Base-by-base conservation (phyloP, 148 eudicot species). In the Bassia scoparia region DNA sequence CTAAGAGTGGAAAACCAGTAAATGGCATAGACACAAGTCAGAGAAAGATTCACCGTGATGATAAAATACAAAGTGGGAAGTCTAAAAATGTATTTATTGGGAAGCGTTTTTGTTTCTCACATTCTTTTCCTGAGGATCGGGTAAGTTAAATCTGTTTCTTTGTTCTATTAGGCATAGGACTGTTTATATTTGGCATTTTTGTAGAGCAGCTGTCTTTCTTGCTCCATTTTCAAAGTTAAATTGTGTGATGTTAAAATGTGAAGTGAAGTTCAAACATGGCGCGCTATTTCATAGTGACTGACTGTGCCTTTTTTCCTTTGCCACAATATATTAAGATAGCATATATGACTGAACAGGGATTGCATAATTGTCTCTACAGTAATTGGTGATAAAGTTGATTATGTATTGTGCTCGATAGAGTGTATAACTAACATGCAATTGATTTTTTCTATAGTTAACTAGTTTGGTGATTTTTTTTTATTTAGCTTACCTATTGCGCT, bases 111-210 rank as follows among this genome's bases (percentile, higher is more conserved):
- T 49, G 79, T 64, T 90, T 95, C 82, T 85, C 94, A 6, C 77
- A 70, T 54, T 78, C 84, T 56, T 95, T 92, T 78, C 96, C 99
- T 46, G 79, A 72, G 54, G 92, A 86, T 37, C 85, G 85, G 86
- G 99, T 89, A 81, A 81, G 85, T 76, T 84, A 16, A 49, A 43
- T 41, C 48, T 68, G 27, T 37, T 41, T 34, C 56, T 52, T 7
- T 38, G 41, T 33, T 29, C 27, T 31, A 7, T 18, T 67, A 29
- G 63, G 31, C 20, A 13, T 38, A n/a, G n/a, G n/a, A n/a, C n/a
- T 4, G 43, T 64, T 38, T 18, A 27, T n/a, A 3, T 29, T 55
- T 34, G 66, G 26, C 64, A 43, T 76, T 33, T n/a, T 43, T 59
- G 59, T 54, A 20, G 21, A 38, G 60, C 37, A 26, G 56, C 60